Evolutionary conservation across 305 asterid genomes (phyloP), one percentile per base, ranked within the genome.

Genomic region (Fraxinus angustifolia): DNA sequence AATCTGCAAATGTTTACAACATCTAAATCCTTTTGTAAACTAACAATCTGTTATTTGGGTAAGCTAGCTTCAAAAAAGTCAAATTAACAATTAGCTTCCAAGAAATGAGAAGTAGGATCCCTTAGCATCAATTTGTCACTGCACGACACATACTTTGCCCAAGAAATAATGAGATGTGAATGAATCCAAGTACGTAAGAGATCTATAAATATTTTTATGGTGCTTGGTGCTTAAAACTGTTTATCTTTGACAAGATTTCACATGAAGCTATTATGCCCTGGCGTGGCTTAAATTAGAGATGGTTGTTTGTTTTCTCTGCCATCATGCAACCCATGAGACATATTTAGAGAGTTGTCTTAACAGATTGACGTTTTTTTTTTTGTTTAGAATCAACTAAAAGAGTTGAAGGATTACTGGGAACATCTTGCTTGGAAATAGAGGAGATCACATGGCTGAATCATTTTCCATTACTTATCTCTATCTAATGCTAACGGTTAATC

Each of bases 381-480:
- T 78, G 36, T 78, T 26, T 31, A 30, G 83, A 75, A 72, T 76
- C 73, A 50, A 45, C 62, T 30, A 45, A 45, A 76, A 40, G 73
- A 78, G 82, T 58, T 1, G 67, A 77, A 84, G 79, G 81, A 70
- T 48, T 78, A 38, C 17, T 3, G 34, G 50, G 81, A 76, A 71
- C 11, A 65, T 80, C 78, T 79, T 70, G 71, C 60, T 26, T 42
- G 12, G 75, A 80, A 78, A 79, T 82, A 53, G 75, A 78, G 73
- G 82, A 74, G 78, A 45, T 65, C 56, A 78, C 77, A 83, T 84
- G 88, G 74, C 72, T 75, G 79, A 71, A 76, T 77, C 78, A 34
- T 56, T 73, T 75, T 80, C 28, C 3, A 30, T 76, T 71, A 21
- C 78, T 75, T 76, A 81, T 68, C 75, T 86, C 75, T 50, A 72